Evolutionary conservation across 129 eudicot genomes (phyloP).

Genomic region (Apium graveolens): DNA sequence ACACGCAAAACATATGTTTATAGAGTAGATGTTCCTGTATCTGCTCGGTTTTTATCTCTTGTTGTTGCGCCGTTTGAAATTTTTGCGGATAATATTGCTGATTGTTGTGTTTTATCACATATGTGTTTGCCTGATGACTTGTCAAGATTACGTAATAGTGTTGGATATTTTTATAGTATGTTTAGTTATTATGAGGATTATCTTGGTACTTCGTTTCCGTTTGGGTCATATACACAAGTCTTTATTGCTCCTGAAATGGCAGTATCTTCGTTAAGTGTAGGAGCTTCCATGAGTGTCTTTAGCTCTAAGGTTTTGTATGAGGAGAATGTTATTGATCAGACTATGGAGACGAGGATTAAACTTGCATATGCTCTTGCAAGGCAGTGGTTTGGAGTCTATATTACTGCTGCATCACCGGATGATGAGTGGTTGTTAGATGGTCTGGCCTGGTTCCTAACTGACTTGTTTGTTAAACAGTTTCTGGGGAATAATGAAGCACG

Average conservation of each 20-base stretch:
- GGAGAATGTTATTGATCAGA: constrained; percentile 90
- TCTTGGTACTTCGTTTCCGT: constrained; percentile 73
- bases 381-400: constrained; percentile 99
- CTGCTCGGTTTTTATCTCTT: constrained; percentile 88
- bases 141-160: constrained; percentile 60
- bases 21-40: constrained; percentile 65
- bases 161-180: constrained; percentile 72
- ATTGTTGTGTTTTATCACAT: constrained; percentile 52
- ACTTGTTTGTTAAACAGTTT: constrained; percentile 72
- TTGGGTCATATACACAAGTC: constrained; percentile 95
- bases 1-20: constrained; percentile 79
- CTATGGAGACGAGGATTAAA: constrained; percentile 80
- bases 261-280: constrained; percentile 61
- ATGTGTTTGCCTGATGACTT: constrained; percentile 63
- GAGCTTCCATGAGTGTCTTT: constrained; percentile 83
- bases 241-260: constrained; percentile 87
- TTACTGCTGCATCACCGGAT: constrained; percentile 78
- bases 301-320: constrained; percentile 80
- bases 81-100: constrained; percentile 46
- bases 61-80: constrained; percentile 88
- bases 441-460: constrained; percentile 86
- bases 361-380: constrained; percentile 93
- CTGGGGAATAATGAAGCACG: constrained; percentile 96
- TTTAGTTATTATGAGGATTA: constrained; percentile 89
- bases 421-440: constrained; percentile 99